Evolutionary conservation across 2,329 filamentous ascomycete genomes (phyloP).

Genomic region (Xylariaceae sp.): DNA sequence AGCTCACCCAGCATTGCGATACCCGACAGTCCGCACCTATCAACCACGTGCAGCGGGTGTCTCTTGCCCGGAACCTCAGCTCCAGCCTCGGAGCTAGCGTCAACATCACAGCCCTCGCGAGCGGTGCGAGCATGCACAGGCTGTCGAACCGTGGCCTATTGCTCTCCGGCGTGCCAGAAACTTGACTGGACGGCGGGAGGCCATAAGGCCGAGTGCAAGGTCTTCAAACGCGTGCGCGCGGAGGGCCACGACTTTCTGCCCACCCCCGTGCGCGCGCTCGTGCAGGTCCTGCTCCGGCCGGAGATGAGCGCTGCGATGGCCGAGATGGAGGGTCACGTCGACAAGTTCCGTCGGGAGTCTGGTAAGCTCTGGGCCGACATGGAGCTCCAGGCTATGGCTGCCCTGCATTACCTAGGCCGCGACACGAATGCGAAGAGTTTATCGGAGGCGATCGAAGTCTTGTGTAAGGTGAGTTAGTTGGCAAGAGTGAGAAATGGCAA

Average conservation of each 20-base stretch:
- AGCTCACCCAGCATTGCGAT: constrained; percentile 52
- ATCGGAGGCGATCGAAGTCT: constrained; percentile 50
- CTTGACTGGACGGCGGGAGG: constrained; percentile 55
- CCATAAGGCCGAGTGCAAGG: constrained; percentile 62
- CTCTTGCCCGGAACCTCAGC: constrained; percentile 46
- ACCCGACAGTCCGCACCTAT: constrained; percentile 51
- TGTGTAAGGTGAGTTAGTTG: constrained; percentile 57
- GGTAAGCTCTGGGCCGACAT: constrained; percentile 52
- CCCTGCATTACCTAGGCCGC: constrained; percentile 53
- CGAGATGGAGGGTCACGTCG: constrained; percentile 54
- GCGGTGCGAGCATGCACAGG: constrained; percentile 53
- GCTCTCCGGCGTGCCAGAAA: constrained; percentile 58
- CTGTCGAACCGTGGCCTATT: constrained; percentile 62
- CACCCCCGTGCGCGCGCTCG: constrained; percentile 59
- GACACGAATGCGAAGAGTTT: constrained; percentile 45
- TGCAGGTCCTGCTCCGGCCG: constrained; percentile 55
- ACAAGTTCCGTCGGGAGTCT: constrained; percentile 44
- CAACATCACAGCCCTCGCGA: constrained; percentile 19
- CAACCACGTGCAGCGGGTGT: constrained; percentile 55
- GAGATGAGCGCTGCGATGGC: constrained; percentile 42
- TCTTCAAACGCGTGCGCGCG: constrained; percentile 49
- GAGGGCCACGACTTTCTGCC: constrained; percentile 50
- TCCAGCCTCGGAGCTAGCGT: constrained; percentile 29
- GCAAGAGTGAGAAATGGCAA: not conserved
- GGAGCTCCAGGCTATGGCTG: constrained; percentile 55